Percentiles rank a stretch among this genome's conserved stretches.
phyloP scores from a whole-genome alignment of 345 rosid species.

The Streptanthus diversifolius region DNA sequence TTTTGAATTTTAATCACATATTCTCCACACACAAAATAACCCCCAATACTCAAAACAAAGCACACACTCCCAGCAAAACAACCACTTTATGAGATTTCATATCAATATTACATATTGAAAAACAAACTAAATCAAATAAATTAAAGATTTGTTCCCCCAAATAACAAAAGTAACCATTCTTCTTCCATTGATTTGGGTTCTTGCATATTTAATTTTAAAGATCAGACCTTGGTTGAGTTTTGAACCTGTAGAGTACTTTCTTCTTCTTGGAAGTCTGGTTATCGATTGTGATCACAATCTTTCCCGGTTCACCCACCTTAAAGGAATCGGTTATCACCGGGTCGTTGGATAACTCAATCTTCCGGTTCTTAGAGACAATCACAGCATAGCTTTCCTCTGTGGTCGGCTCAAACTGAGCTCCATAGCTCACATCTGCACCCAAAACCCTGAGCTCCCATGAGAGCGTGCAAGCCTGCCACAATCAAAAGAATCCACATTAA shows the following conservation, averaged over 20 bases:
- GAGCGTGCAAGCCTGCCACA: constrained; percentile 45
- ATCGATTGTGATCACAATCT: constrained; percentile 65
- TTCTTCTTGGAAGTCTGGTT: constrained; percentile 80
- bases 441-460: constrained; percentile 79
- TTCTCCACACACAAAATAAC: constrained; percentile 25
- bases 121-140: constrained; percentile 26
- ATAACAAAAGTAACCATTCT: constrained; percentile 11
- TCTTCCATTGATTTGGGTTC: neutral
- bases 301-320: constrained; percentile 68
- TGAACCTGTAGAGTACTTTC: constrained; percentile 87
- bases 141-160: neutral
- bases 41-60: constrained; percentile 21
- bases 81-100: constrained; percentile 22
- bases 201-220: neutral
- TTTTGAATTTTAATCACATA: constrained; percentile 28
- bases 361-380: constrained; percentile 66
- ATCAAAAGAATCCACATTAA: constrained; percentile 7
- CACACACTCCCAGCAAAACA: constrained; percentile 18
- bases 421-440: constrained; percentile 76
- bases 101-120: constrained; percentile 31
- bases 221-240: constrained; percentile 46
- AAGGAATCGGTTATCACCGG: constrained; percentile 57
- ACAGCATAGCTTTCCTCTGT: constrained; percentile 66
- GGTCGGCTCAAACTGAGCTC: constrained; percentile 70
- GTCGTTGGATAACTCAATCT: constrained; percentile 50